Evolutionary conservation across 1,284 basidiomycete genomes (phyloP).

Genomic region (Pseudozyma hubeiensis): DNA sequence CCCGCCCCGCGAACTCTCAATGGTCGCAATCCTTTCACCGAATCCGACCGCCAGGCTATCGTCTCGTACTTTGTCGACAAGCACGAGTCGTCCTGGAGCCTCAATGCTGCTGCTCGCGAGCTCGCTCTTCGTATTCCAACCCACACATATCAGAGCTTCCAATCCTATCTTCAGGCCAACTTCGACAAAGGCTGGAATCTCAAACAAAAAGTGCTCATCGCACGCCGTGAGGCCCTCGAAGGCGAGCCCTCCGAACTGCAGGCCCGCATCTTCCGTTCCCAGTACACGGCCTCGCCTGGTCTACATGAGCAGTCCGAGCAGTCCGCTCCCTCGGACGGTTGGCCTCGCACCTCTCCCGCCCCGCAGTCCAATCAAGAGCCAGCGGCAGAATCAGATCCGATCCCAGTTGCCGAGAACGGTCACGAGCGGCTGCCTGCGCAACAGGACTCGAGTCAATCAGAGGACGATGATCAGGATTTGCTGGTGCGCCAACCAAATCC

Average conservation of each 20-base stretch:
- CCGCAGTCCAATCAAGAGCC: neutral
- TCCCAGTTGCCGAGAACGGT: neutral
- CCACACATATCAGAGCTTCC: slow-evolving; percentile 51
- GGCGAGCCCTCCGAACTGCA: slow-evolving; percentile 31
- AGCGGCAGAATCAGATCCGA: neutral
- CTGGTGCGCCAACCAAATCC: slow-evolving; percentile 27
- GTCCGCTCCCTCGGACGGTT: slow-evolving; percentile 34
- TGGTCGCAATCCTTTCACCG: slow-evolving; percentile 42
- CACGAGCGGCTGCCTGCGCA: neutral
- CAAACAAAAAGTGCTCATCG: slow-evolving; percentile 13
- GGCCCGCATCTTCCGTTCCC: slow-evolving; percentile 34
- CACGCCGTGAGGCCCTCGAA: slow-evolving; percentile 22
- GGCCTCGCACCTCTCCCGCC: slow-evolving; percentile 17
- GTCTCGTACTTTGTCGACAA: slow-evolving; percentile 38
- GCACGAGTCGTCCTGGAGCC: slow-evolving; percentile 35
- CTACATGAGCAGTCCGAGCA: slow-evolving; percentile 26
- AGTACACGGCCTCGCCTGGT: slow-evolving; percentile 29
- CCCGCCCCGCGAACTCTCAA: slow-evolving; percentile 7
- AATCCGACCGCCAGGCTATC: slow-evolving; percentile 34
- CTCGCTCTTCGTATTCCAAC: slow-evolving; percentile 30
- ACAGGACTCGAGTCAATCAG: slow-evolving; percentile 1
- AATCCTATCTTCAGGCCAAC: slow-evolving; percentile 49
- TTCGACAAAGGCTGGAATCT: slow-evolving; percentile 44
- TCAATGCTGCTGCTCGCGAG: slow-evolving; percentile 44
- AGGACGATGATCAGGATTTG: slow-evolving; percentile 24